A percentile compares a stretch with the other conserved stretches of the same genome.
phyloP scores from a whole-genome alignment of 2,329 filamentous ascomycete species.

The Fonsecaea pedrosoi region DNA sequence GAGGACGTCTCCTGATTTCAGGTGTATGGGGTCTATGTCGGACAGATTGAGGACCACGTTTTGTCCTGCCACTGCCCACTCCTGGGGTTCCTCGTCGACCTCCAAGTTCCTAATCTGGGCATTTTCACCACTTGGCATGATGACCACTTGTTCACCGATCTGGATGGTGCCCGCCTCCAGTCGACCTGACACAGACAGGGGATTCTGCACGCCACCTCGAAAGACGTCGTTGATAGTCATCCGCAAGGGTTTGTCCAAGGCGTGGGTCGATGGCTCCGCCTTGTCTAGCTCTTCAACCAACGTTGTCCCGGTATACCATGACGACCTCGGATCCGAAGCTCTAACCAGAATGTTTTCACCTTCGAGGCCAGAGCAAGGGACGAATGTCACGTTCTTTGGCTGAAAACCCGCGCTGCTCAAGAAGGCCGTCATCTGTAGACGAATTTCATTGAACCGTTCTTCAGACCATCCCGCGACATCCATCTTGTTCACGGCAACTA shows the following conservation, averaged over 20 bases:
- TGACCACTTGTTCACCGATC: slow-evolving; percentile 77
- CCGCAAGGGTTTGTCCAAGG: slow-evolving; percentile 78
- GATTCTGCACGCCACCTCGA: slow-evolving; percentile 76
- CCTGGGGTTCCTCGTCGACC: slow-evolving; percentile 70
- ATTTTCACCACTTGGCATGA: slow-evolving; percentile 81
- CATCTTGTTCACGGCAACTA: slow-evolving; percentile 95
- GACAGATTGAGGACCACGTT: slow-evolving; percentile 83
- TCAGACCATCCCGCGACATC: slow-evolving; percentile 85
- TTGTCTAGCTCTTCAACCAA: slow-evolving; percentile 83
- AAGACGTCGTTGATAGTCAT: slow-evolving; percentile 90
- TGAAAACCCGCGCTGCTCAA: slow-evolving; percentile 82
- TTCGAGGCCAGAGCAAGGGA: slow-evolving; percentile 86
- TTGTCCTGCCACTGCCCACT: slow-evolving; percentile 93
- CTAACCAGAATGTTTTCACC: slow-evolving; percentile 78
- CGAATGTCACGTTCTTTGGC: slow-evolving; percentile 78
- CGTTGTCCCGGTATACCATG: slow-evolving; percentile 83
- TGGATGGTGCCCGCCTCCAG: slow-evolving; percentile 86
- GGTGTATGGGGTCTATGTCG: slow-evolving; percentile 82
- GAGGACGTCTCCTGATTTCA: slow-evolving; percentile 85
- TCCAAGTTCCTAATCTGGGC: slow-evolving; percentile 83
- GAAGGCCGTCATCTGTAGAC: slow-evolving; percentile 81
- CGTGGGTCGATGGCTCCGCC: slow-evolving; percentile 72
- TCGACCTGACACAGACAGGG: slow-evolving; percentile 83
- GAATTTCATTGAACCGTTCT: slow-evolving; percentile 83
- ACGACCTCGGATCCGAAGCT: slow-evolving; percentile 56